These are phyloP conservation scores for Verticillium longisporum DNA, from an alignment of 2,329 filamentous ascomycete species.

Conservation along the genomic window DNA sequence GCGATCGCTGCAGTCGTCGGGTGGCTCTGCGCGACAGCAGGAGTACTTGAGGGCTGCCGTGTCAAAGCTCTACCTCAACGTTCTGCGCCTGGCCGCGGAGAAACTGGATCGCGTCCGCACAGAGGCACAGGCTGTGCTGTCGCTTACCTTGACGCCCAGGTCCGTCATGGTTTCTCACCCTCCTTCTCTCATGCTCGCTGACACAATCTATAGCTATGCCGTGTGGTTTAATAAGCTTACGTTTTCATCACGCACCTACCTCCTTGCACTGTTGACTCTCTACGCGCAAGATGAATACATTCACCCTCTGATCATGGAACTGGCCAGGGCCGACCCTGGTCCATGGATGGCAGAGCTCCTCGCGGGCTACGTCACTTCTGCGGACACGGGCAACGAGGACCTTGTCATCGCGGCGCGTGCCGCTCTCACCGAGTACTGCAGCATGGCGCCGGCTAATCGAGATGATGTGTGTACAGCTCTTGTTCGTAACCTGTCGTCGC, in stretches of 20 bases:
- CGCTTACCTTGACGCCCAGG: slow-evolving; percentile 36
- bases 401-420: slow-evolving; percentile 62
- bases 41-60: slow-evolving; percentile 22
- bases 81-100: slow-evolving; percentile 70
- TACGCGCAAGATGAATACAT: slow-evolving; percentile 26
- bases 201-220: slow-evolving; percentile 23
- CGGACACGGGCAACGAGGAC: slow-evolving; percentile 71
- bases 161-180: slow-evolving; percentile 23
- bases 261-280: slow-evolving; percentile 44
- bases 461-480: slow-evolving; percentile 44
- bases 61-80: slow-evolving; percentile 36
- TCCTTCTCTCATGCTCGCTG: slow-evolving; percentile 6
- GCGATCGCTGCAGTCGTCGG: slow-evolving; percentile 22
- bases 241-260: slow-evolving; percentile 56
- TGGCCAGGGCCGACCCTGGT: slow-evolving; percentile 21
- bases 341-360: slow-evolving; percentile 48
- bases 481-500: slow-evolving; percentile 43
- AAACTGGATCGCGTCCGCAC: slow-evolving; percentile 83
- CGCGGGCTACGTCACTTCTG: slow-evolving; percentile 63
- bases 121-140: slow-evolving; percentile 51
- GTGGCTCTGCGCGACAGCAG: slow-evolving; percentile 8
- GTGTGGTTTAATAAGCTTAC: slow-evolving; percentile 29
- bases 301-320: slow-evolving; percentile 25
- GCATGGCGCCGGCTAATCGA: slow-evolving; percentile 28
- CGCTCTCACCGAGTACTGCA: slow-evolving; percentile 53